Base-by-base conservation (phyloP, 2,329 filamentous ascomycete genomes). In the Coccinonectria pachysandricola region DNA sequence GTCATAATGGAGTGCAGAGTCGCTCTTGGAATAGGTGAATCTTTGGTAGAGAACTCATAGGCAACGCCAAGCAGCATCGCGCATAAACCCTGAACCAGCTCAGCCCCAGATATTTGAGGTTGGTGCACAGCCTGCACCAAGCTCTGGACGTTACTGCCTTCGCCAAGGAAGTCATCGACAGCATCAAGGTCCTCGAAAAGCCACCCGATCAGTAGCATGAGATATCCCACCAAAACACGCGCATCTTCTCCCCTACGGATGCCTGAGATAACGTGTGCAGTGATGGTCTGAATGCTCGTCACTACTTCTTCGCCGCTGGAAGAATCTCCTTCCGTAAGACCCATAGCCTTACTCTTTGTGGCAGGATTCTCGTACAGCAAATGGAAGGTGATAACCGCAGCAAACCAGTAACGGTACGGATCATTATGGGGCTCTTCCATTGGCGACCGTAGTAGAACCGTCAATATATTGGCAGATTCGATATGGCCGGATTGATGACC, bases 21-120 rank as follows among this genome's bases (percentile, higher is more conserved):
- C 13, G 75, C 67, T 34, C 91, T 71, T 5, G 88, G 73, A 26
- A 98, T 79, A 0, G 91, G 85, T 0, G 88, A 96, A 54, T 98
- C 91, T 50, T 93, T 94, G 1, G 88, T 95, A 7, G 88, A 96
- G 48, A 96, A 98, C 47, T 98, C 91, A 50, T 96, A 98, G 4
- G 91, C 69, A 12, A 92, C 78, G 7, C 88, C 91, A 2, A 96
- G 65, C 1, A 98, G 60, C 49, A 86, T 75, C 10, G 86, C 80
- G 49, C 81, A 85, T 8, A 98, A 65, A 2, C 91, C 91, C 39
- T 84, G 80, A 9, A 88, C 66, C 16, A 93, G 61, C 12, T 71
- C 62, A 32, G 75, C 76, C 8, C 73, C 73, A 15, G 67, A 56
- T 40, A 67, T 59, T 12, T 40, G 35, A 34, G 77, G 71, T 37